A percentile compares a stretch with the other conserved stretches of the same genome.
Conservation (phyloP, 768 basidiomycete genomes). For the Lyophyllum atratum region DNA sequence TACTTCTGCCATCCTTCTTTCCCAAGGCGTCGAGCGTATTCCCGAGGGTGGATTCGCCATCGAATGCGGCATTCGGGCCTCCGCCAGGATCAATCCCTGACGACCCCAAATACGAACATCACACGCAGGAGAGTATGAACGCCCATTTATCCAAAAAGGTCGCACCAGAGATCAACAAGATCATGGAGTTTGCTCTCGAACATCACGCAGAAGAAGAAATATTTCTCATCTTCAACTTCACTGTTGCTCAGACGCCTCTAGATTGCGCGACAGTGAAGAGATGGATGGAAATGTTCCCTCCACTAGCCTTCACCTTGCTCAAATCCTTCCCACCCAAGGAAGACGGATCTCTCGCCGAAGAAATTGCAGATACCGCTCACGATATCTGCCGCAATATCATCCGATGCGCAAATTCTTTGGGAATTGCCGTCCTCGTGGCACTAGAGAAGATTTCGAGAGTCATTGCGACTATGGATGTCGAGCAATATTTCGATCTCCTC, state of each 20-base stretch:
- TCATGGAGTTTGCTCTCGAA: conserved; percentile 43
- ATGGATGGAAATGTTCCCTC: conserved; percentile 54
- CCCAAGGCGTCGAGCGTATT: conserved; percentile 16
- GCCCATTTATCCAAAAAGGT: conserved; percentile 25
- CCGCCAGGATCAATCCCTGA: not conserved
- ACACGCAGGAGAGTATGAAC: conserved; percentile 27
- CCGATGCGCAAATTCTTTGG: conserved; percentile 53
- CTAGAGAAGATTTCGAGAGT: conserved; percentile 53
- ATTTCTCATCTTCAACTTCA: conserved; percentile 49
- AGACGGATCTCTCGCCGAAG: conserved; percentile 26
- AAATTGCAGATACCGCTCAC: conserved; percentile 29
- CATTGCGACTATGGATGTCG: conserved; percentile 40
- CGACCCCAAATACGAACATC: conserved; percentile 13
- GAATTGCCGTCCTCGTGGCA: conserved; percentile 58
- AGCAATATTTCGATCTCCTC: conserved; percentile 53
- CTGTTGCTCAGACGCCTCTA: conserved; percentile 33
- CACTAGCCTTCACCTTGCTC: conserved; percentile 55
- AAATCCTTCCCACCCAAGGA: conserved; percentile 49
- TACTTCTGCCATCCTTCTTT: conserved; percentile 33
- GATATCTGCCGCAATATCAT: conserved; percentile 49
- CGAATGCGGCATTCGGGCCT: conserved; percentile 2
- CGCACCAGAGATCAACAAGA: conserved; percentile 30
- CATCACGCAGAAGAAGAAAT: conserved; percentile 58
- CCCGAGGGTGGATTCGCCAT: conserved; percentile 7
- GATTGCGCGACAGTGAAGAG: conserved; percentile 25